Evolutionary conservation across 352 stramenopile genomes (phyloP).

Genomic region (Phytophthora sojae): DNA sequence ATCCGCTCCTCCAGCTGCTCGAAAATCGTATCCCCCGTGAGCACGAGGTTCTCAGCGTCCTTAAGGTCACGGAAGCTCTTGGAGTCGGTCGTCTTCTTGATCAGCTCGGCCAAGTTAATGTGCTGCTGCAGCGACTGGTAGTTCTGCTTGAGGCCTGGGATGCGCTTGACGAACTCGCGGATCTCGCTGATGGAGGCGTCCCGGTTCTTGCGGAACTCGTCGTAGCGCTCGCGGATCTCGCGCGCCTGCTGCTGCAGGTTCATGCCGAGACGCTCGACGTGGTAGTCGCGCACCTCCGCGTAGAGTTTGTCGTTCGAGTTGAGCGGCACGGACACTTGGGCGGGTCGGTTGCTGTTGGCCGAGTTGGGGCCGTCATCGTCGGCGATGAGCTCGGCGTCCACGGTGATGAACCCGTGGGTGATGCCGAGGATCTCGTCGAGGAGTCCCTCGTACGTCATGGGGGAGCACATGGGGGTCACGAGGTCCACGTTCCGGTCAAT

Average conservation of each 20-base stretch:
- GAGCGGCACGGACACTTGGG: constrained; percentile 92
- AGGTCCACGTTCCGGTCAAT: constrained; percentile 96
- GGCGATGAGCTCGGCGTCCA: constrained; percentile 78
- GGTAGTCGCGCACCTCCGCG: constrained; percentile 95
- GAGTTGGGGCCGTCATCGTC: constrained; percentile 64
- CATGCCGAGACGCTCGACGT: constrained; percentile 96
- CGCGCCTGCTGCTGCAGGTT: constrained; percentile 45
- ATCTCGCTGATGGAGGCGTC: constrained; percentile 98
- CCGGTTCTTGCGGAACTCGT: constrained; percentile 95
- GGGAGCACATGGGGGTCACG: constrained; percentile 95
- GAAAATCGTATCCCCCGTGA: constrained; percentile 96
- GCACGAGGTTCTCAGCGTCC: constrained; percentile 95
- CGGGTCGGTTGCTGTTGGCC: constrained; percentile 46
- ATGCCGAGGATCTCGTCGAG: constrained; percentile 97
- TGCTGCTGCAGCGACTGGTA: constrained; percentile 97
- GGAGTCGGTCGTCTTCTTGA: constrained; percentile 95
- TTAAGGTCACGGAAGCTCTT: constrained; percentile 95
- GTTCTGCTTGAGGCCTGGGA: constrained; percentile 93
- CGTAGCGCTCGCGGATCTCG: constrained; percentile 91
- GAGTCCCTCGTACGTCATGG: constrained; percentile 97
- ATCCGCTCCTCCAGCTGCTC: constrained; percentile 97
- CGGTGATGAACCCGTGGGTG: constrained; percentile 89
- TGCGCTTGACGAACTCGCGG: constrained; percentile 98
- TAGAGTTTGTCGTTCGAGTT: constrained; percentile 97
- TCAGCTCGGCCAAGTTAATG: constrained; percentile 96